A percentile compares a stretch with the other conserved stretches of the same genome.
phyloP scores from a whole-genome alignment of 2,329 filamentous ascomycete species.

The Trichoderma breve region DNA sequence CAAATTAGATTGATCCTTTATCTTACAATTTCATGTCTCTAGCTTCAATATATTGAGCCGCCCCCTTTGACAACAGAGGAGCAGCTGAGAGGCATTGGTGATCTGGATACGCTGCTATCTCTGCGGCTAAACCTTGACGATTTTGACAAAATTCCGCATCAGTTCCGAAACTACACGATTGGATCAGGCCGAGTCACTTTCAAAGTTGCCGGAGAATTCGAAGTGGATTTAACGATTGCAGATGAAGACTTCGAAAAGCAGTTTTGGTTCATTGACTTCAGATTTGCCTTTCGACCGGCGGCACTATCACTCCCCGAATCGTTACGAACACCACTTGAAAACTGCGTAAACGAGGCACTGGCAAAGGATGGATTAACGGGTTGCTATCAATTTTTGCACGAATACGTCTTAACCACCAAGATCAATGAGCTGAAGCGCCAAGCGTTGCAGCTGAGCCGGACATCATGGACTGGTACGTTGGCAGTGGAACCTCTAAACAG shows the following conservation, averaged over 20 bases:
- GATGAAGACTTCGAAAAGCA: constrained; percentile 80
- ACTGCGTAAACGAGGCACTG: constrained; percentile 69
- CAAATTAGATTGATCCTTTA: constrained; percentile 32
- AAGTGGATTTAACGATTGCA: constrained; percentile 87
- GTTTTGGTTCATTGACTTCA: constrained; percentile 92
- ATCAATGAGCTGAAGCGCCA: constrained; percentile 79
- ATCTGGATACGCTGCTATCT: constrained; percentile 79
- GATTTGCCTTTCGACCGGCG: constrained; percentile 75
- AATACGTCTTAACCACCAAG: constrained; percentile 86
- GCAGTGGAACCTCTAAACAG: constrained; percentile 77
- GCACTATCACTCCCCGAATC: constrained; percentile 59
- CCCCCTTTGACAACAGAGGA: constrained; percentile 69
- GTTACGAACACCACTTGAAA: constrained; percentile 66
- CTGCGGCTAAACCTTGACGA: constrained; percentile 84
- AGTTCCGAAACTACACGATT: constrained; percentile 76
- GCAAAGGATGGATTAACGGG: constrained; percentile 68
- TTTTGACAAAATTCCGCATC: constrained; percentile 68
- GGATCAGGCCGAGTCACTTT: constrained; percentile 89
- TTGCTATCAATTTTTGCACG: constrained; percentile 84
- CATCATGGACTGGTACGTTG: constrained; percentile 75
- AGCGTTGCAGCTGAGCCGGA: constrained; percentile 65
- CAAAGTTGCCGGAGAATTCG: constrained; percentile 77
- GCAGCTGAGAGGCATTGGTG: constrained; percentile 70
- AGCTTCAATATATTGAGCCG: constrained; percentile 75
- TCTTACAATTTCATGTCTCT: constrained; percentile 9